Evolutionary conservation across 2,329 filamentous ascomycete genomes (phyloP), one percentile per base, ranked within the genome.

Genomic region (Tolypocladium tropicale): DNA sequence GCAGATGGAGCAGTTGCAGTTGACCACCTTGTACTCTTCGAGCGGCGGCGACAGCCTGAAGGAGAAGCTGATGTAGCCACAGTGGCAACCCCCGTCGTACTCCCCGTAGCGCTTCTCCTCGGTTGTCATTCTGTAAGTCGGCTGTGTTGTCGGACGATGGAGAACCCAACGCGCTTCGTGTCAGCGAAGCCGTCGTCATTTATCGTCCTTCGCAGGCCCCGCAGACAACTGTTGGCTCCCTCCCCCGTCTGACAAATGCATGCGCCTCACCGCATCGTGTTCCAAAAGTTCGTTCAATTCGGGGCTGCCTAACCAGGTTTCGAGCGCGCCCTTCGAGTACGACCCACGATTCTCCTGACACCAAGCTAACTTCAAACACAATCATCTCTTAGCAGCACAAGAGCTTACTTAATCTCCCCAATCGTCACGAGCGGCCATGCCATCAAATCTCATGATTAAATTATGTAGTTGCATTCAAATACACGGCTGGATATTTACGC

Each of bases 1-100:
- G 62, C 79, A 82, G 56, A 76, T 76, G 37, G 78, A 81, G 65
- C 80, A 82, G 62, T 76, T 79, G 70, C 80, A 82, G 23, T 73
- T 63, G n/a, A 76, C 51, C 4, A 79, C 72, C 57, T 71, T 66
- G 59, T 76, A 69, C 59, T 76, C 67, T 4, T 73, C 69, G 32
- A 81, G 68, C 30, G 77, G 73, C 28, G 78, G 77, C 33, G 74
- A 76, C 49, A 82, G 70, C 23, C 71, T 74, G 32, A 79, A 68
- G 16, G 72, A 70, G 61, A 79, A 77, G 57, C 72, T 68, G 57
- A 82, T 72, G 54, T 73, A 73, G 49, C 78, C 78, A 65, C 79
- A 82, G 63, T 82, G 78, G 59, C 78, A 82, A 55, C 74, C 75
- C 12, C 71, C 77, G 50, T 74, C 66, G 65, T 82, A 80, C 1